These are phyloP conservation scores for Penicillium paneum DNA, from an alignment of 2,329 filamentous ascomycete species.

Conservation along the genomic window DNA sequence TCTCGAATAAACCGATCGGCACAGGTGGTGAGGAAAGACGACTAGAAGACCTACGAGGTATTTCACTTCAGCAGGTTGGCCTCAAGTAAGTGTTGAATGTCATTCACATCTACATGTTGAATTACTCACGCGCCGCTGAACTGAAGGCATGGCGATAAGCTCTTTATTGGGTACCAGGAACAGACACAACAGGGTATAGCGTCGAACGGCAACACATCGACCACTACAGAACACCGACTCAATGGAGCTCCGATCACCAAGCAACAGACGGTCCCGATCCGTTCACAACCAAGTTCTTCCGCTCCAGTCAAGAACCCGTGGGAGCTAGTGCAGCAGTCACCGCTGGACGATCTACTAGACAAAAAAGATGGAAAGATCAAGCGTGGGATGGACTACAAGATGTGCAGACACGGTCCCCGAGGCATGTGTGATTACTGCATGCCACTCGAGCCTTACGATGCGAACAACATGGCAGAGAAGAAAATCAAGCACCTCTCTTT, in stretches of 20 bases:
- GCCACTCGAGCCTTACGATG: conserved; percentile 88
- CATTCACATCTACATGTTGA: background rate
- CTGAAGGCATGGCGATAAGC: conserved; percentile 78
- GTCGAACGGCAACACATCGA: conserved; percentile 25
- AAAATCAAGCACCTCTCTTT: conserved; percentile 99
- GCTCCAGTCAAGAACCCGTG: conserved; percentile 79
- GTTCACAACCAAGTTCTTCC: conserved; percentile 55
- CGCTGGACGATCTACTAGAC: conserved; percentile 82
- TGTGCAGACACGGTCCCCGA: conserved; percentile 94
- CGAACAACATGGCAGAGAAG: conserved; percentile 85
- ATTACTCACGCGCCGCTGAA: conserved; percentile 20
- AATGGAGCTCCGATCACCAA: conserved; percentile 37
- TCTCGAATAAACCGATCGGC: conserved; percentile 61
- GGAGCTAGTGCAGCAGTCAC: conserved; percentile 86
- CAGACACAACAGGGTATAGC: conserved; percentile 51
- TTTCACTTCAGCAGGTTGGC: conserved; percentile 57
- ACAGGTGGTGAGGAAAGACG: conserved; percentile 54
- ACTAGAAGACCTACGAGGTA: conserved; percentile 51
- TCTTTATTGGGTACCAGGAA: conserved; percentile 79
- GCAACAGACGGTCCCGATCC: conserved; percentile 61
- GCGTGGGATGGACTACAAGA: conserved; percentile 68
- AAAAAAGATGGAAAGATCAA: conserved; percentile 85
- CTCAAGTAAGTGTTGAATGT: conserved; percentile 46
- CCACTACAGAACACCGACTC: conserved; percentile 32
- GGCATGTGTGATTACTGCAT: conserved; percentile 99